Conservation (phyloP, 1,284 basidiomycete genomes). For the Caloboletus inedulis region DNA sequence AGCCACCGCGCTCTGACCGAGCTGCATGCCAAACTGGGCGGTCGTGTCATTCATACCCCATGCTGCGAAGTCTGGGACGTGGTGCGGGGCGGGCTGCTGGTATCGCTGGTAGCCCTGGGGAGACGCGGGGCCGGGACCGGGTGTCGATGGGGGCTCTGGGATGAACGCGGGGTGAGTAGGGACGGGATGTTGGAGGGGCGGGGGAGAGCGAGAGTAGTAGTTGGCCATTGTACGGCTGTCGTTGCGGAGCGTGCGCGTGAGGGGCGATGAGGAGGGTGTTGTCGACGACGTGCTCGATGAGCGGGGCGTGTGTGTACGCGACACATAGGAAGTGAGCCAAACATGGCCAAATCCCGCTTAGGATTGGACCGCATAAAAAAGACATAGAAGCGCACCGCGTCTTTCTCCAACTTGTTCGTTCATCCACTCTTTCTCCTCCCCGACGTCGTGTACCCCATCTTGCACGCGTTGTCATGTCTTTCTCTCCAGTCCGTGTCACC, state of each 20-base stretch:
- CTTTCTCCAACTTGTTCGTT: slow-evolving; percentile 12
- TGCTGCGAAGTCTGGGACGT: slow-evolving; percentile 56
- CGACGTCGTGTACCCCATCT: slow-evolving; percentile 10
- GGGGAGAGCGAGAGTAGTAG: slow-evolving; percentile 61
- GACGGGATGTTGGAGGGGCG: slow-evolving; percentile 84
- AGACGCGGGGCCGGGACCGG: slow-evolving; percentile 46
- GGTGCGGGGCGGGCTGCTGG: slow-evolving; percentile 37
- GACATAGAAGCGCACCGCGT: background rate
- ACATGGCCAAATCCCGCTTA: slow-evolving; percentile 23
- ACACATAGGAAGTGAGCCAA: slow-evolving; percentile 15
- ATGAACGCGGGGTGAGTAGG: slow-evolving; percentile 89
- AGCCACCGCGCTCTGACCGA: slow-evolving; percentile 87
- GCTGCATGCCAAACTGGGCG: slow-evolving; percentile 94
- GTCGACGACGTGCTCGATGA: background rate
- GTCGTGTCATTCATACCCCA: slow-evolving; percentile 93
- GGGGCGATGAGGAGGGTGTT: background rate
- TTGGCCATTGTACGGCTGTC: slow-evolving; percentile 35
- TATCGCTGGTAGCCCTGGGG: slow-evolving; percentile 76
- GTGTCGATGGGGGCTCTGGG: slow-evolving; percentile 83
- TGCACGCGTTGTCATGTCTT: slow-evolving; percentile 38
- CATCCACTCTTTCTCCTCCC: slow-evolving; percentile 19
- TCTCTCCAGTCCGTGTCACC: slow-evolving; percentile 54
- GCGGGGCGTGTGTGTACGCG: background rate
- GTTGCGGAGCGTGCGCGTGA: background rate
- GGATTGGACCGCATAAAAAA: slow-evolving; percentile 23